Evolutionary conservation across 257 asterid genomes (phyloP).

Genomic region (Penstemon davidsonii): DNA sequence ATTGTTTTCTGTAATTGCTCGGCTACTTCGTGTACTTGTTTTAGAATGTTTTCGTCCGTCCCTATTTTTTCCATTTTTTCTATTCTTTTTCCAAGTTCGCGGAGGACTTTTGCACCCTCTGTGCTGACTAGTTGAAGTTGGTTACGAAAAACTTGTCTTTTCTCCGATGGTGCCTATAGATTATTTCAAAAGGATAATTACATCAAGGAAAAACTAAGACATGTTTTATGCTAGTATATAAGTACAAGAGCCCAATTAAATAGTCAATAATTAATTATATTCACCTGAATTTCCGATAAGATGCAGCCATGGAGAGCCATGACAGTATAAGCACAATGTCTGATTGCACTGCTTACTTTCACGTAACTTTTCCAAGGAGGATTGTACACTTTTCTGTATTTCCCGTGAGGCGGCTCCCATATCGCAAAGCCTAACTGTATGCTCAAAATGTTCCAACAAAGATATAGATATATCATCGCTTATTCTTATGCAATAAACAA

Average conservation of each 20-base stretch:
- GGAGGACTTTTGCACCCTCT: conserved; percentile 57
- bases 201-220: not conserved
- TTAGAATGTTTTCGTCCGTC: conserved; percentile 33
- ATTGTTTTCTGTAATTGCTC: conserved; percentile 48
- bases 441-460: not conserved
- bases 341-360: conserved; percentile 57
- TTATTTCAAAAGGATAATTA: not conserved
- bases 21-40: conserved; percentile 56
- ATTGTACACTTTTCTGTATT: conserved; percentile 48
- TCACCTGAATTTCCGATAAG: conserved; percentile 82
- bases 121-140: conserved; percentile 62
- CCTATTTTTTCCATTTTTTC: conserved; percentile 62
- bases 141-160: conserved; percentile 57
- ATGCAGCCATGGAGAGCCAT: conserved; percentile 90
- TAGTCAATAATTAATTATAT: not conserved
- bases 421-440: conserved; percentile 60
- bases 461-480: not conserved
- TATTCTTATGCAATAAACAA: not conserved
- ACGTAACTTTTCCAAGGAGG: conserved; percentile 71
- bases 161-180: conserved; percentile 65
- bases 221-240: not conserved
- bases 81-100: conserved; percentile 57
- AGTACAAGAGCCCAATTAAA: not conserved
- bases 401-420: conserved; percentile 88
- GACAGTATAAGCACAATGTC: conserved; percentile 76